Evolutionary conservation across 495 filamentous ascomycete species (phyloP).

Genomic region (Tuber borchii): DNA sequence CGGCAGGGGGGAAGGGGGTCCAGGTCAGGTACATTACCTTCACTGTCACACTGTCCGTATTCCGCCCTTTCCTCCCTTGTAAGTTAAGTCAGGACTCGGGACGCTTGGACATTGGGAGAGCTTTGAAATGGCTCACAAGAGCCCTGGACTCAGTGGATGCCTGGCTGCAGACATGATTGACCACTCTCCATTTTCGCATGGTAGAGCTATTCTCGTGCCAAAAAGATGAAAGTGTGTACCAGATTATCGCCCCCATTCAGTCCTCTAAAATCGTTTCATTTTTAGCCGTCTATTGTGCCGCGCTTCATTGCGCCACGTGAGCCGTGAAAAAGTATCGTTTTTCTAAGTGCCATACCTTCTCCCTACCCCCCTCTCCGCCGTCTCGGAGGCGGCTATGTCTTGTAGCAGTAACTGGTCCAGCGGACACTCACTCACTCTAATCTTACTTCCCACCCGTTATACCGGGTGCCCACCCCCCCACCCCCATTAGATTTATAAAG

Average conservation of each 20-base stretch:
- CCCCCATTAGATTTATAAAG: background rate
- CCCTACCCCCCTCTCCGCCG: background rate
- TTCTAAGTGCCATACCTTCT: background rate
- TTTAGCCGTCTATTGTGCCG: slow-evolving; percentile 30
- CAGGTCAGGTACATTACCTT: background rate
- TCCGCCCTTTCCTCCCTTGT: background rate
- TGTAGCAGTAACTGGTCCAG: background rate
- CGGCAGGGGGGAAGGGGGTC: background rate
- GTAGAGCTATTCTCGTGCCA: slow-evolving; percentile 8
- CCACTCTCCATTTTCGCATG: background rate
- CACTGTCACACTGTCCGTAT: too few species aligned
- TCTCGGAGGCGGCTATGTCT: background rate
- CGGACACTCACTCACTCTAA: background rate
- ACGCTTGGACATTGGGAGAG: background rate
- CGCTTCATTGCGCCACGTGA: slow-evolving; percentile 39
- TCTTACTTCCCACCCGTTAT: background rate
- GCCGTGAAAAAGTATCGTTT: slow-evolving; percentile 30
- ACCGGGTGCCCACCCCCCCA: background rate
- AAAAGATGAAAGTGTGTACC: slow-evolving; percentile 1
- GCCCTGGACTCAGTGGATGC: background rate
- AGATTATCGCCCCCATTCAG: slow-evolving; percentile 21
- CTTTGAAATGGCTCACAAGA: background rate
- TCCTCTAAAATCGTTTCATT: slow-evolving; percentile 29
- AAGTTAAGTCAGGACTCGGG: background rate
- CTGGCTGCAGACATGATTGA: background rate